These are phyloP conservation scores for Aureobasidium sp. DNA, from an alignment of 2,329 filamentous ascomycete genomes.

Conservation along the genomic window DNA sequence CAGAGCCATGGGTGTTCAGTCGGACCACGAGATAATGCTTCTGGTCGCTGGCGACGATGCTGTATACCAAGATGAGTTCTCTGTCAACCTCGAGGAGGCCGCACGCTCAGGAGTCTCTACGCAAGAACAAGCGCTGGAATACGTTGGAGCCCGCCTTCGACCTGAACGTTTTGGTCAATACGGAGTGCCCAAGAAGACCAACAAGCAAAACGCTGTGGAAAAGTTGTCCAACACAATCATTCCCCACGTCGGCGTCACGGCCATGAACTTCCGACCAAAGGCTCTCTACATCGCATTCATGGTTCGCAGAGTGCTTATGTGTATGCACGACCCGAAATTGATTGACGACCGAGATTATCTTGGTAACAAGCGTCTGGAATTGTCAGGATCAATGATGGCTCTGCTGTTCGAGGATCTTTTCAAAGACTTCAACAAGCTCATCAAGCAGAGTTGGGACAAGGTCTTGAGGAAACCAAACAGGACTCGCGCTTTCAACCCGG, in stretches of 20 bases:
- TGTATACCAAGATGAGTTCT: conserved; percentile 87
- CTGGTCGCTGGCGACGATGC: conserved; percentile 82
- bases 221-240: conserved; percentile 88
- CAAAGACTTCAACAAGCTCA: conserved; percentile 83
- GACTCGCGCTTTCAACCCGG: conserved; percentile 79
- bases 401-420: conserved; percentile 96
- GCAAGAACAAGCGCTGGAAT: conserved; percentile 91
- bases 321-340: conserved; percentile 75
- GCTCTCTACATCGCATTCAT: conserved; percentile 95
- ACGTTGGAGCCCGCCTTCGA: conserved; percentile 78
- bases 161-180: conserved; percentile 59
- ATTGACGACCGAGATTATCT: conserved; percentile 98
- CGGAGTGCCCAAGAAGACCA: conserved; percentile 52
- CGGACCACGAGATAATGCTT: conserved; percentile 89
- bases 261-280: conserved; percentile 93
- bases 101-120: conserved; percentile 78
- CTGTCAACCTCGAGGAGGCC: conserved; percentile 90
- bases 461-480: conserved; percentile 89
- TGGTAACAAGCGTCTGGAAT: conserved; percentile 89
- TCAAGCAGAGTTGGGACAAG: conserved; percentile 93
- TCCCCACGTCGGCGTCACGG: conserved; percentile 85
- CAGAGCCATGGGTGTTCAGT: conserved; percentile 87
- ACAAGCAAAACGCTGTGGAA: conserved; percentile 85
- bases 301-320: conserved; percentile 93
- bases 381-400: conserved; percentile 89